Base-by-base conservation (phyloP, 139 green algal species). In the Chlamydomonas incerta region DNA sequence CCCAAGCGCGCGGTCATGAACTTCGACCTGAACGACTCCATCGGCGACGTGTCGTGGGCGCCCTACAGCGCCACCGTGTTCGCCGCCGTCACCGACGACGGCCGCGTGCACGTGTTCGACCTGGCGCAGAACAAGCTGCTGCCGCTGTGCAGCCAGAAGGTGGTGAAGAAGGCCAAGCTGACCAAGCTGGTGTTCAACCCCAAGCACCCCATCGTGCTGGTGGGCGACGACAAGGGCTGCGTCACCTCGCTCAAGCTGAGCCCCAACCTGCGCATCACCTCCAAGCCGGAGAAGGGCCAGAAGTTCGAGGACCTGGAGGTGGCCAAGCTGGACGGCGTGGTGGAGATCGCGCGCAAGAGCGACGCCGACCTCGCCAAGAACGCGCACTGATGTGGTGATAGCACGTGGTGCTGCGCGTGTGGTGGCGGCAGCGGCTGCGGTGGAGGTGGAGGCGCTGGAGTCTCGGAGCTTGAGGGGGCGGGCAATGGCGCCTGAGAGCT, bases 131-230 rank as follows among this genome's bases (percentile, higher is more conserved):
- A 96, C 90, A 97, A 94, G 87, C 83, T 94, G 65, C 60, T 95
- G 79, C 92, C 97, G 5, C 82, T 98, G 55, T 99, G 97, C 90
- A 89, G 92, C 63, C 97, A 99, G 83, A 97, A 97, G 92, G 92
- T 96, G 31, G 91, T 95, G 28, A 90, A 91, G 47, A 97, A 98
- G 84, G 92, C 92, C 15, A 93, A 92, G 72, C 94, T 98, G 47
- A 98, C 96, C 5, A 95, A 94, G 84, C 66, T 99, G 23, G 90
- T 92, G 34, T 99, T 98, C 93, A 98, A 98, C 88, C 89, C 93
- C 24, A 92, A 93, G 47, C 88, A 97, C 82, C 97, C 97, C 29
- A 92, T 99, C 63, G 37, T 99, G 50, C 86, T 99, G 14, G 93
- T 99, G 35, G 97, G 97, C 21, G 95, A 98, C 84, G 94, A 97